Evolutionary conservation across 441 rosid genomes (phyloP).

Genomic region (Jatropha podagrica): DNA sequence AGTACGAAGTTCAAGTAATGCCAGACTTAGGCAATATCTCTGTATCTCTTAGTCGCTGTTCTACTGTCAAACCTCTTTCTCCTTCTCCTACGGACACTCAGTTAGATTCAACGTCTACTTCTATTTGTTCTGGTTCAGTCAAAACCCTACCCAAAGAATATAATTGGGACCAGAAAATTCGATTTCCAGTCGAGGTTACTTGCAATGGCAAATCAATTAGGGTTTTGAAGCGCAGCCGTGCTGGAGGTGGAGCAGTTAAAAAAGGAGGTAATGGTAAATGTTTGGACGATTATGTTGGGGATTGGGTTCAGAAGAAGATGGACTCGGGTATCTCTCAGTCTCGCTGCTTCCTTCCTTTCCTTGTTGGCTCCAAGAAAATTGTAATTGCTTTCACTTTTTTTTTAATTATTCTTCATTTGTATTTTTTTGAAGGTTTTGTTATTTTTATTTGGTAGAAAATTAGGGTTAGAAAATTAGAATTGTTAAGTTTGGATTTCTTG

Average conservation of each 20-base stretch:
- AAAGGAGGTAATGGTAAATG: constrained; percentile 33
- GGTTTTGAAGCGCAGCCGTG: constrained; percentile 30
- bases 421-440: not conserved
- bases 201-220: constrained; percentile 22
- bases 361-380: constrained; percentile 23
- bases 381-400: not conserved
- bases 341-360: constrained; percentile 31
- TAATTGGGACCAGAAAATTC: constrained; percentile 24
- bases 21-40: constrained; percentile 59
- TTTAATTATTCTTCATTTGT: not conserved
- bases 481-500: too few species aligned
- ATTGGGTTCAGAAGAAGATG: constrained; percentile 37
- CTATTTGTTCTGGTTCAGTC: constrained; percentile 21
- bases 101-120: not conserved
- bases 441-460: not conserved
- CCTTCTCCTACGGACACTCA: constrained; percentile 11
- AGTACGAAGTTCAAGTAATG: constrained; percentile 34
- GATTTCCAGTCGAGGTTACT: constrained; percentile 1
- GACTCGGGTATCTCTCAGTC: constrained; percentile 24
- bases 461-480: not conserved
- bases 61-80: constrained; percentile 35
- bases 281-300: constrained; percentile 46
- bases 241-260: constrained; percentile 4
- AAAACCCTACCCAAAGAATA: constrained; percentile 33
- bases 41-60: constrained; percentile 44